Conservation (phyloP, 2,329 filamentous ascomycete genomes). For the Aspergillus persii region DNA sequence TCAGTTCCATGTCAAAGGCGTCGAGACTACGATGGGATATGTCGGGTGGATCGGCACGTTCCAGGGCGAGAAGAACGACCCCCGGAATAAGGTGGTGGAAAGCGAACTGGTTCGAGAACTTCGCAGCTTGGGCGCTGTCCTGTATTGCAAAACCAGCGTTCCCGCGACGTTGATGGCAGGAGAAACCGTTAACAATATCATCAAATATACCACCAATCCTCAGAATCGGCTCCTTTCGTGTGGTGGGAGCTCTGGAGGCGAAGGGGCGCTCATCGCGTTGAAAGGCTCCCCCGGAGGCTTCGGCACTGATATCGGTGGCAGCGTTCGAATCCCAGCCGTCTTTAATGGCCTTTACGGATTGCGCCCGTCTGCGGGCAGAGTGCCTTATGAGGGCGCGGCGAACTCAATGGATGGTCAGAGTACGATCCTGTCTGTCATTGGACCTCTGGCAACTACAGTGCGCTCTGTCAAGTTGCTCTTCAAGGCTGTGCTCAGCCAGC, state of each 20-base stretch:
- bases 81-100: conserved; percentile 52
- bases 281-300: conserved; percentile 56
- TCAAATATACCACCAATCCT: conserved; percentile 58
- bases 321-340: conserved; percentile 58
- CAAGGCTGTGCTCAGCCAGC: conserved; percentile 54
- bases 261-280: conserved; percentile 56
- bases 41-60: conserved; percentile 65
- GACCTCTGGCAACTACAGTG: conserved; percentile 59
- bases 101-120: conserved; percentile 59
- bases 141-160: conserved; percentile 56
- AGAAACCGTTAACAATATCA: conserved; percentile 62
- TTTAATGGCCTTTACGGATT: conserved; percentile 60
- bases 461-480: conserved; percentile 56
- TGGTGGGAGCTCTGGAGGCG: conserved; percentile 60
- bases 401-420: conserved; percentile 66
- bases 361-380: conserved; percentile 53
- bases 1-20: conserved; percentile 48
- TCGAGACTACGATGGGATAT: conserved; percentile 62
- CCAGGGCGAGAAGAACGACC: conserved; percentile 53
- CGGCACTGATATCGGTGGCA: conserved; percentile 59
- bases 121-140: conserved; percentile 52
- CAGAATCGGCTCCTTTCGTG: conserved; percentile 53
- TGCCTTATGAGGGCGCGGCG: conserved; percentile 58
- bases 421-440: conserved; percentile 61
- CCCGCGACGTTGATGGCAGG: conserved; percentile 58